Evolutionary conservation across 140 eudicot genomes (phyloP).

Genomic region (Anethum foeniculum): DNA sequence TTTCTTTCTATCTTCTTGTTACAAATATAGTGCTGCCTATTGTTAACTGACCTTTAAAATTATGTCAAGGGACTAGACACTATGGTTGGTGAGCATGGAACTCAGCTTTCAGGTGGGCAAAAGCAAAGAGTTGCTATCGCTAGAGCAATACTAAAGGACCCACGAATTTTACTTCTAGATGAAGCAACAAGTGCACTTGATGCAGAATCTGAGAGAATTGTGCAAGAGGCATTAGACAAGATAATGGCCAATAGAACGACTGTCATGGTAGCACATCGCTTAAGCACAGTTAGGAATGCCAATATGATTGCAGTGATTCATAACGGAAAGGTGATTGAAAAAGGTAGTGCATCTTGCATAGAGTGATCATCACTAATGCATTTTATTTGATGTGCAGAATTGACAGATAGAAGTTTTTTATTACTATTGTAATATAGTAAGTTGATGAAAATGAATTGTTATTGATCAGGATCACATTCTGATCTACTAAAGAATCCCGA

Average conservation of each 20-base stretch:
- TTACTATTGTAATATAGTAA: background rate
- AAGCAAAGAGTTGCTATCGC: constrained; percentile 34
- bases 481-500: constrained; percentile 9
- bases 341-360: constrained; percentile 16
- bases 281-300: constrained; percentile 21
- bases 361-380: background rate
- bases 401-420: background rate
- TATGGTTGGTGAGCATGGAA: constrained; percentile 31
- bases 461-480: constrained; percentile 9
- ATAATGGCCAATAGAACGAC: constrained; percentile 27
- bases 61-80: constrained; percentile 7
- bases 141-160: constrained; percentile 26
- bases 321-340: constrained; percentile 20
- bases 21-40: background rate
- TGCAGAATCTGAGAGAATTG: constrained; percentile 22
- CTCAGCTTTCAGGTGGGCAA: constrained; percentile 32
- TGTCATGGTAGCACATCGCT: constrained; percentile 23
- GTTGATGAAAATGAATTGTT: background rate
- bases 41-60: background rate
- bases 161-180: constrained; percentile 24
- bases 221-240: constrained; percentile 24
- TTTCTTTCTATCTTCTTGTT: background rate
- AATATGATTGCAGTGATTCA: constrained; percentile 20
- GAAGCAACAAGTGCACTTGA: constrained; percentile 40
- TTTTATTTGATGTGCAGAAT: background rate